Percentiles rank a stretch among this genome's conserved stretches.
Evolutionary conservation across 495 filamentous ascomycete genomes (phyloP).

Genomic region (Margaritispora aquatica): DNA sequence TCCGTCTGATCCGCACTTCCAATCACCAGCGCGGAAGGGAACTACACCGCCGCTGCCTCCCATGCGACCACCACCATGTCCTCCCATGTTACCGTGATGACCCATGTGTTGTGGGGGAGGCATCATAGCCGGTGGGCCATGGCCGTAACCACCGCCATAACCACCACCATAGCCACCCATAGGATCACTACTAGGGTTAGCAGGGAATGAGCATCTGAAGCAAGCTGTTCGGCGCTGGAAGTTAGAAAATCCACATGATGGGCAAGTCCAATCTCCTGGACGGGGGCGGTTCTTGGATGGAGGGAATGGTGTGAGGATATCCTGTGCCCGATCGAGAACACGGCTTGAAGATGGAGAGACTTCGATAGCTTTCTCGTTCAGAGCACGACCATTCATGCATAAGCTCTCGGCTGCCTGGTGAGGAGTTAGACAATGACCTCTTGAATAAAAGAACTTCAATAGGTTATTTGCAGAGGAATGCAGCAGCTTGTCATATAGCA

Average conservation of each 20-base stretch:
- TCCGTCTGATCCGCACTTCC: conserved; percentile 98
- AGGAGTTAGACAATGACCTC: conserved; percentile 32
- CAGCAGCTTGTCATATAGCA: conserved; percentile 23
- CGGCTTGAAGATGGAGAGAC: conserved; percentile 94
- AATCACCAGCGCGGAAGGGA: conserved; percentile 95
- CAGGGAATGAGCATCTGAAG: conserved; percentile 96
- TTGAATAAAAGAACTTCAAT: conserved; percentile 18
- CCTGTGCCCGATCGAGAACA: conserved; percentile 88
- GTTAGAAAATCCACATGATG: conserved; percentile 86
- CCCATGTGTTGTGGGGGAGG: conserved; percentile 74
- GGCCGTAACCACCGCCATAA: conserved; percentile 59
- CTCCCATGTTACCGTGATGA: conserved; percentile 66
- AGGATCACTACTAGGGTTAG: conserved; percentile 62
- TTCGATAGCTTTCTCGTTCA: conserved; percentile 98
- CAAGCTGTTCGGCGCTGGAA: conserved; percentile 97
- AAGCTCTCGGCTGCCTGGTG: conserved; percentile 84
- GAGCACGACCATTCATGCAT: conserved; percentile 96
- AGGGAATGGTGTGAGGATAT: conserved; percentile 93
- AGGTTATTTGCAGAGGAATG: conserved; percentile 4
- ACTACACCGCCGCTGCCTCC: conserved; percentile 79
- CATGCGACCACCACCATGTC: conserved; percentile 64
- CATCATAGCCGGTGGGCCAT: conserved; percentile 54
- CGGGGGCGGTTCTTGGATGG: conserved; percentile 97
- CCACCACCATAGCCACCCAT: conserved; percentile 70
- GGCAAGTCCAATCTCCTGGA: conserved; percentile 98